Percentiles rank a stretch among this genome's conserved stretches.
These are phyloP conservation scores for Phialophora tarda DNA, from an alignment of 2,329 filamentous ascomycete species.

Conservation along the genomic window DNA sequence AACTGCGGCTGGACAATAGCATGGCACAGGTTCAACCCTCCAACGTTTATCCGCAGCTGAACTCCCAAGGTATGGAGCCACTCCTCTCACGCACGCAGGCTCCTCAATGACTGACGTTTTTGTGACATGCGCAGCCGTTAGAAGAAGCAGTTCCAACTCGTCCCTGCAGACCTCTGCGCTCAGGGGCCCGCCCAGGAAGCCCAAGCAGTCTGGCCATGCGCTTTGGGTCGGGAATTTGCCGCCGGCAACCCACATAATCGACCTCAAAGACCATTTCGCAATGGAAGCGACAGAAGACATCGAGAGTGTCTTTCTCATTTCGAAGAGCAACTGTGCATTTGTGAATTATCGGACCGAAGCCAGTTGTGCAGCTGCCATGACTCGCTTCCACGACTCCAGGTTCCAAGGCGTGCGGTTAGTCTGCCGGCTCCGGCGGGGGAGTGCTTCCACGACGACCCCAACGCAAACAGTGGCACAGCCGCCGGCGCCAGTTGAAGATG, in stretches of 20 bases:
- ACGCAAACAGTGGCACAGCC: constrained; percentile 57
- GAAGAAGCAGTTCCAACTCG: constrained; percentile 39
- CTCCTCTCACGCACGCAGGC: too few relatives aligned
- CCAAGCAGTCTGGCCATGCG: constrained; percentile 77
- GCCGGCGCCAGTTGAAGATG: constrained; percentile 32
- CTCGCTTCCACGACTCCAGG: constrained; percentile 85
- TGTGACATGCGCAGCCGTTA: constrained; percentile 23
- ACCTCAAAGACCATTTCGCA: constrained; percentile 89
- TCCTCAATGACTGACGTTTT: constrained; percentile 10
- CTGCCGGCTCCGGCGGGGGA: constrained; percentile 73
- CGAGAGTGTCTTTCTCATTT: constrained; percentile 90
- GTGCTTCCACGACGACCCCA: constrained; percentile 48
- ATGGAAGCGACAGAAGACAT: constrained; percentile 74
- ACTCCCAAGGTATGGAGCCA: constrained; percentile 29
- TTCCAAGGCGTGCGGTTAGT: constrained; percentile 87
- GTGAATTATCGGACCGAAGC: constrained; percentile 88
- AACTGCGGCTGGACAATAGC: constrained; percentile 32
- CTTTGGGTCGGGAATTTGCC: constrained; percentile 97
- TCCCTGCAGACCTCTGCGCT: constrained; percentile 49
- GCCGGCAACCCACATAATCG: constrained; percentile 78
- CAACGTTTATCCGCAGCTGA: constrained; percentile 27
- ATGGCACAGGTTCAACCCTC: constrained; percentile 19
- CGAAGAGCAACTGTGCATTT: constrained; percentile 96
- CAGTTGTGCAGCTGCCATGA: constrained; percentile 76
- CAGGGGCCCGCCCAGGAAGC: constrained; percentile 69